Base-by-base conservation (phyloP, 225 moss, liverwort and hornwort species). In the Marchantia paleacea region DNA sequence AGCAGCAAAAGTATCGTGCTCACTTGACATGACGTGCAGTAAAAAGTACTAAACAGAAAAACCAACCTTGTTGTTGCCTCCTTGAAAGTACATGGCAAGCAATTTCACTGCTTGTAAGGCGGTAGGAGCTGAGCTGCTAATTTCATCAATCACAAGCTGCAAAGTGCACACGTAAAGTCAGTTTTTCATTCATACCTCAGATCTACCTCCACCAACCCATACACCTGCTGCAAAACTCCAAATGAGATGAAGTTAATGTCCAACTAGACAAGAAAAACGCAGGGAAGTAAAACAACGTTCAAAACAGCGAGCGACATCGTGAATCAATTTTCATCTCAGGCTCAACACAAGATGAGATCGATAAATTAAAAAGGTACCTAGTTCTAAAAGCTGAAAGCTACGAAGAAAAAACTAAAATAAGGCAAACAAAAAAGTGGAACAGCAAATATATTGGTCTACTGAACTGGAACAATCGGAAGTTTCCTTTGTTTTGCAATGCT, bases 101-200 rank as follows among this genome's bases (percentile, higher is more conserved):
- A 93, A 87, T 75, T 92, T 97, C 60, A 97, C 92, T 71, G 95
- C 92, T 84, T 95, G 95, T 55, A 95, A 89, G 52, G 95, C 90
- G 26, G 89, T 91, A 10, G 93, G 89, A 65, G 93, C 97, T 75
- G 90, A 87, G 82, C 89, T 85, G 81, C 80, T 91, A 79, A 95
- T 93, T 84, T 97, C 97, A 80, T 91, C 91, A 31, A 92, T 90
- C 18, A 97, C 97, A 48, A 95, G 93, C 95, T 97, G 90, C 70
- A 84, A 48, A 50, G 31, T 55, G 22, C 39, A 79, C 63, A 61
- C 47, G 18, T 25, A 22, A 69, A 39, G 15, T 74, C 28, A 61
- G 18, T 61, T 18, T 72, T 28, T 0, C 19, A 73, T 30, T 77
- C 20, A 14, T 3, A 58, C 10, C 28, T 22, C 29, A 72, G 24